Percentiles rank a stretch among this genome's conserved stretches.
These are phyloP conservation scores for Cadophora malorum DNA, from an alignment of 2,329 filamentous ascomycete species.

Conservation along the genomic window DNA sequence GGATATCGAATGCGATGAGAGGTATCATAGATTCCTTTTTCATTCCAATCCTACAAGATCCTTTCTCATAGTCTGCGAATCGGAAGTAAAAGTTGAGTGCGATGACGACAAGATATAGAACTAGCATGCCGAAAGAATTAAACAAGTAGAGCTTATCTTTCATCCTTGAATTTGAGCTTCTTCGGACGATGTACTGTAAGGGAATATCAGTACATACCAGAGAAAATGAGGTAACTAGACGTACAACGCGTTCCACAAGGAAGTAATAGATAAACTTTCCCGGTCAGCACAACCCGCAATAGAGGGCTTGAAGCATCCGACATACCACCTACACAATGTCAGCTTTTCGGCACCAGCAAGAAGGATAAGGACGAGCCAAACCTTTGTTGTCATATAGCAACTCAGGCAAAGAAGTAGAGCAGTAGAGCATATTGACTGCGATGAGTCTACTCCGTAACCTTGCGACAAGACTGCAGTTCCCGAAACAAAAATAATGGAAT, in stretches of 20 bases:
- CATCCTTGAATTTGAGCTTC: constrained; percentile 56
- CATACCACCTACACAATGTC: constrained; percentile 21
- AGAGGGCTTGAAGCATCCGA: background rate
- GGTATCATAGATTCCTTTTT: constrained; percentile 63
- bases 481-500: constrained; percentile 66
- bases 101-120: constrained; percentile 50
- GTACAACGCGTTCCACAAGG: constrained; percentile 66
- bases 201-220: background rate
- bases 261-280: constrained; percentile 64
- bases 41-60: constrained; percentile 68
- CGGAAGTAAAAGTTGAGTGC: constrained; percentile 67
- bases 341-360: constrained; percentile 3
- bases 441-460: constrained; percentile 61
- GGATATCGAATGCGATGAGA: constrained; percentile 64
- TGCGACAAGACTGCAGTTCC: constrained; percentile 62
- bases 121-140: constrained; percentile 64
- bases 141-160: constrained; percentile 65
- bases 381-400: constrained; percentile 69
- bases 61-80: constrained; percentile 60
- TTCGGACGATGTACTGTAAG: constrained; percentile 56
- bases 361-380: constrained; percentile 39
- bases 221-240: background rate
- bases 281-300: constrained; percentile 12
- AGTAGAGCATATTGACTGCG: constrained; percentile 57
- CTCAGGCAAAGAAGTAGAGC: constrained; percentile 66